These are phyloP conservation scores for Tolypocladium inflatum DNA, from an alignment of 2,329 filamentous ascomycete genomes.

Conservation along the genomic window DNA sequence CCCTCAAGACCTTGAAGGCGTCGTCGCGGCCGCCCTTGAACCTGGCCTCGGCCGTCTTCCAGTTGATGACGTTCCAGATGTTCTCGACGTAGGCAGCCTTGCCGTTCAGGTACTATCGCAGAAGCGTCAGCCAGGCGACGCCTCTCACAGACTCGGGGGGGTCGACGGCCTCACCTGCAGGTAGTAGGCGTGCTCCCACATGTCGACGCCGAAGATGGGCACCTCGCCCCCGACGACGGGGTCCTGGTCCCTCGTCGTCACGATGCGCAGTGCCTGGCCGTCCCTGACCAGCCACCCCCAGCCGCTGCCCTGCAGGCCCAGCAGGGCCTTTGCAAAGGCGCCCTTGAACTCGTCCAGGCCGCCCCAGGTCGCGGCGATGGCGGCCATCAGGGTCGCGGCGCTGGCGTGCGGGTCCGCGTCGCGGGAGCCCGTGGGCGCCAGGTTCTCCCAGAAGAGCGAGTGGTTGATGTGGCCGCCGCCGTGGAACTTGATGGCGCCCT, in stretches of 20 bases:
- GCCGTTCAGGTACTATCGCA: slow-evolving; percentile 61
- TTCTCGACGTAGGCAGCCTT: slow-evolving; percentile 68
- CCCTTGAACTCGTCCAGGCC: slow-evolving; percentile 55
- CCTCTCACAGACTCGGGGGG: neutral
- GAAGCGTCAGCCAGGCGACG: neutral
- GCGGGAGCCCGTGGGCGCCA: slow-evolving; percentile 49
- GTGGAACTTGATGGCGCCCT: slow-evolving; percentile 72
- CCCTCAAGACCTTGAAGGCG: slow-evolving; percentile 33
- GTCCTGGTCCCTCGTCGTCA: slow-evolving; percentile 83
- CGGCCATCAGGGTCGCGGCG: slow-evolving; percentile 48
- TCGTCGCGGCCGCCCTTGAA: slow-evolving; percentile 41
- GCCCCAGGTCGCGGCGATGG: slow-evolving; percentile 61
- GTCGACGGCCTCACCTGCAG: slow-evolving; percentile 46
- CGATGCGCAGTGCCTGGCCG: slow-evolving; percentile 52
- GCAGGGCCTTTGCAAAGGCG: slow-evolving; percentile 53
- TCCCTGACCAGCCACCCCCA: slow-evolving; percentile 82
- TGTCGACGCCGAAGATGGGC: slow-evolving; percentile 73
- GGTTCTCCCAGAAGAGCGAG: slow-evolving; percentile 83
- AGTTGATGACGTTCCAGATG: slow-evolving; percentile 73
- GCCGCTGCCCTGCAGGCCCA: slow-evolving; percentile 72
- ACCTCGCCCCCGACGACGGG: slow-evolving; percentile 54
- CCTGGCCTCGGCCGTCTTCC: slow-evolving; percentile 58
- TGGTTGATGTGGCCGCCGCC: slow-evolving; percentile 92
- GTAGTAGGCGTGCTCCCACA: slow-evolving; percentile 94
- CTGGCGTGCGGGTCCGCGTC: slow-evolving; percentile 42